Evolutionary conservation across 108 stramenopile species (phyloP).

Genomic region (Skeletonema marinoi): DNA sequence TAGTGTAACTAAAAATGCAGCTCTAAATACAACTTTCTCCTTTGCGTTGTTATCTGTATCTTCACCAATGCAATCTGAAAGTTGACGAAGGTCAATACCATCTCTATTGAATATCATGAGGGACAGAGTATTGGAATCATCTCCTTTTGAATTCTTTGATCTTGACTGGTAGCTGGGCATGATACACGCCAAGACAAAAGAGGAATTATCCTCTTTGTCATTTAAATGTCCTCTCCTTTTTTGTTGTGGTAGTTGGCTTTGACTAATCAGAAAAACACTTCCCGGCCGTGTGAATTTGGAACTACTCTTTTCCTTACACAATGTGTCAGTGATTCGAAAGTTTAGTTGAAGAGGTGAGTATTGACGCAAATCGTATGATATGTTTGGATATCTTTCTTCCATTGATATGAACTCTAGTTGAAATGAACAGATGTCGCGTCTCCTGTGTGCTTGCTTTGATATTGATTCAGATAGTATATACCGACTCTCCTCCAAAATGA

Average conservation of each 20-base stretch:
- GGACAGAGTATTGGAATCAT: conserved; percentile 27
- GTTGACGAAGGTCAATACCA: conserved; percentile 16
- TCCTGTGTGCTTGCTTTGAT: neutral
- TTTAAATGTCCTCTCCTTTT: neutral
- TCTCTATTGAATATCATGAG: conserved; percentile 56
- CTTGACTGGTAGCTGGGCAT: conserved; percentile 4
- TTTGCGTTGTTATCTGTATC: neutral
- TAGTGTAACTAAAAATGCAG: conserved; percentile 62
- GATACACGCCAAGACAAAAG: conserved; percentile 48
- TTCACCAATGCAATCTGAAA: neutral
- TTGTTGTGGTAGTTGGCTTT: neutral
- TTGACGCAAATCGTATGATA: conserved; percentile 10
- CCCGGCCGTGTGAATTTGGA: conserved; percentile 23
- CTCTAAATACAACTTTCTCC: conserved; percentile 29
- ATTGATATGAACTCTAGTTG: conserved; percentile 20
- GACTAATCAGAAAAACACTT: conserved; percentile 21
- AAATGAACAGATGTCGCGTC: conserved; percentile 4
- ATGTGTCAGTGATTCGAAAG: conserved; percentile 26
- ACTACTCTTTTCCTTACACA: neutral
- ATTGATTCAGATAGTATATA: conserved; percentile 54
- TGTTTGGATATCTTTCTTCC: conserved; percentile 41
- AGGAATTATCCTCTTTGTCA: conserved; percentile 3
- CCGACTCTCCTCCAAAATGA: conserved; percentile 83
- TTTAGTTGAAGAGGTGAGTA: conserved; percentile 36
- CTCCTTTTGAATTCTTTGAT: conserved; percentile 5